These are phyloP conservation scores for Casuarina glauca DNA, from an alignment of 306 rosid genomes.

Conservation along the genomic window DNA sequence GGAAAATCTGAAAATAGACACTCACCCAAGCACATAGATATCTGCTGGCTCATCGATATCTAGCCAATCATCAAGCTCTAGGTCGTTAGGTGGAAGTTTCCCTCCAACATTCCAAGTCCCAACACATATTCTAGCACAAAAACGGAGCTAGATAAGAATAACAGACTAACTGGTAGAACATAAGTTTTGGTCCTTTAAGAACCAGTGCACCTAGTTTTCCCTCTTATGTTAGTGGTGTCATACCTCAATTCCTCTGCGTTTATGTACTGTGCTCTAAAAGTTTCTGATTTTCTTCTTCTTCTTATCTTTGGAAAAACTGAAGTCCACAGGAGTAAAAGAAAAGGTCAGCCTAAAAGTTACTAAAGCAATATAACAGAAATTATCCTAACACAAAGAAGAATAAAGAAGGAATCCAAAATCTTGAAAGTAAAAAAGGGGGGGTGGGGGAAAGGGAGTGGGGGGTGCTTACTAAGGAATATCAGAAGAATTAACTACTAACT, in stretches of 20 bases:
- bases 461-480: not conserved
- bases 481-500: not conserved
- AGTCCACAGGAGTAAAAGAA: slow-evolving; percentile 11
- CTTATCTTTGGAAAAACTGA: slow-evolving; percentile 73
- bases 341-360: not conserved
- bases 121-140: slow-evolving; percentile 57
- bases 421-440: not conserved
- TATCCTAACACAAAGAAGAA: slow-evolving; percentile 6
- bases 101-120: slow-evolving; percentile 98
- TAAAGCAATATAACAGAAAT: slow-evolving; percentile 9
- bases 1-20: not conserved
- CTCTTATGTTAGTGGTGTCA: slow-evolving; percentile 9
- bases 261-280: slow-evolving; percentile 74
- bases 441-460: too few relatives aligned
- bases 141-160: slow-evolving; percentile 25
- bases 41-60: slow-evolving; percentile 74
- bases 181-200: slow-evolving; percentile 6
- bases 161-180: slow-evolving; percentile 29
- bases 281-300: slow-evolving; percentile 86
- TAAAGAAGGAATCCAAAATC: not conserved
- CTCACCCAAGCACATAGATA: slow-evolving; percentile 88
- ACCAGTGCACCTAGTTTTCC: slow-evolving; percentile 17
- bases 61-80: slow-evolving; percentile 86
- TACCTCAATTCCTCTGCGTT: slow-evolving; percentile 79
- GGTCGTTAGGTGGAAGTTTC: slow-evolving; percentile 71